phyloP scores from a whole-genome alignment of 352 stramenopile genomes.

The Peronospora farinosa region DNA sequence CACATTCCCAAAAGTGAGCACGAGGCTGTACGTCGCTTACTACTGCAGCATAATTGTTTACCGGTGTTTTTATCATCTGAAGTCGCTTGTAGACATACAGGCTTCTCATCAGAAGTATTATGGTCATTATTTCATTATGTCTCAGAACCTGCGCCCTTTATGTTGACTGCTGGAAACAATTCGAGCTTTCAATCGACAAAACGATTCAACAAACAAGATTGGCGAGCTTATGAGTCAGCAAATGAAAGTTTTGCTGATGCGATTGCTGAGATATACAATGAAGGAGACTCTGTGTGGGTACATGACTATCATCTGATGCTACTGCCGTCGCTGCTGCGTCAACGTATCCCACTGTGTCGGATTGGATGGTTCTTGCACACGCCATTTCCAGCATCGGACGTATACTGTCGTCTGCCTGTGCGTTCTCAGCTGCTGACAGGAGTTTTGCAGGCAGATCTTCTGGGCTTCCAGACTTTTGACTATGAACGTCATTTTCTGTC shows the following conservation, averaged over 20 bases:
- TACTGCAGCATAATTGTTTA: conserved; percentile 83
- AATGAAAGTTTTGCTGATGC: conserved; percentile 84
- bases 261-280: conserved; percentile 82
- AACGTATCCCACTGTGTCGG: conserved; percentile 59
- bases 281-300: conserved; percentile 85
- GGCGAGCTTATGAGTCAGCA: conserved; percentile 82
- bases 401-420: conserved; percentile 81
- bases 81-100: conserved; percentile 77
- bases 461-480: conserved; percentile 88
- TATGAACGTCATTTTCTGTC: conserved; percentile 86
- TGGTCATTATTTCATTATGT: conserved; percentile 90
- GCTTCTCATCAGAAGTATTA: conserved; percentile 88
- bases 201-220: conserved; percentile 85
- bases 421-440: conserved; percentile 67
- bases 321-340: conserved; percentile 74
- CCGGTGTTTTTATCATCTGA: conserved; percentile 83
- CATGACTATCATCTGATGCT: conserved; percentile 90
- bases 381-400: conserved; percentile 80
- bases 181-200: conserved; percentile 51
- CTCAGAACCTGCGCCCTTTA: conserved; percentile 56
- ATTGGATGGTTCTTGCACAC: conserved; percentile 89
- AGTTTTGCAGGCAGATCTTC: conserved; percentile 76
- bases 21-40: conserved; percentile 56
- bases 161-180: conserved; percentile 31
- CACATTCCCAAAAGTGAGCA: conserved; percentile 80